A percentile compares a stretch with the other conserved stretches of the same genome.
Conservation (phyloP, 805 yeast genomes). For the Nakazawaea ambrosiae region DNA sequence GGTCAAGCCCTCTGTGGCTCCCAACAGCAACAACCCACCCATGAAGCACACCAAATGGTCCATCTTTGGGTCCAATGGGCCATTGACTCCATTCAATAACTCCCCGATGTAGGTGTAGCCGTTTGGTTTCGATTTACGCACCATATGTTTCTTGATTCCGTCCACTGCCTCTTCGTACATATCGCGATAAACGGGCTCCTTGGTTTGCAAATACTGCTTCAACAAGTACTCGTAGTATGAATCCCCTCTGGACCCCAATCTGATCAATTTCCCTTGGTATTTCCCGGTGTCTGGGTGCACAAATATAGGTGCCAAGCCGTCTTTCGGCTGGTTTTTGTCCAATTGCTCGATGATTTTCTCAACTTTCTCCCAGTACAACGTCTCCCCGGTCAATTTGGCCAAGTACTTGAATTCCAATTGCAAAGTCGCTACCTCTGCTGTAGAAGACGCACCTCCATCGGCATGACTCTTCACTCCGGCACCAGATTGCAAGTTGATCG, state of each 20-base stretch:
- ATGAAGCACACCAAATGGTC: conserved; percentile 90
- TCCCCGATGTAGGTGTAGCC: conserved; percentile 72
- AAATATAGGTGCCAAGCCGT: conserved; percentile 79
- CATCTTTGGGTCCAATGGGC: conserved; percentile 62
- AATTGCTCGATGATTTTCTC: conserved; percentile 68
- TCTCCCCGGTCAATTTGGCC: conserved; percentile 73
- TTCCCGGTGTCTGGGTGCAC: conserved; percentile 69
- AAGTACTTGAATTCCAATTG: conserved; percentile 85
- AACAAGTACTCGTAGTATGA: conserved; percentile 86
- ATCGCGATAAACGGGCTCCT: conserved; percentile 54
- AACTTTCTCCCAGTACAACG: conserved; percentile 67
- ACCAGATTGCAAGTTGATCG: conserved; percentile 64
- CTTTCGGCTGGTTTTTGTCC: conserved; percentile 55
- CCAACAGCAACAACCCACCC: conserved; percentile 83
- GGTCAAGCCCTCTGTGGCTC: conserved; percentile 75
- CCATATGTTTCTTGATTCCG: conserved; percentile 67
- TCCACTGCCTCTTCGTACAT: conserved; percentile 73
- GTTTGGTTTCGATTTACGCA: conserved; percentile 54
- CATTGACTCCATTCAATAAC: conserved; percentile 58
- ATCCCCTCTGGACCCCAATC: conserved; percentile 90
- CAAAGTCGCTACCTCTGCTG: conserved; percentile 84
- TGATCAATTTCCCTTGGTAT: conserved; percentile 56
- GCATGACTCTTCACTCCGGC: conserved; percentile 54
- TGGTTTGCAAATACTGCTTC: conserved; percentile 80
- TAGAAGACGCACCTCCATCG: conserved; percentile 74